Percentiles rank a stretch among this genome's conserved stretches.
These are phyloP conservation scores for Leucocoprinus sp. DNA, from an alignment of 768 basidiomycete genomes.

Conservation along the genomic window DNA sequence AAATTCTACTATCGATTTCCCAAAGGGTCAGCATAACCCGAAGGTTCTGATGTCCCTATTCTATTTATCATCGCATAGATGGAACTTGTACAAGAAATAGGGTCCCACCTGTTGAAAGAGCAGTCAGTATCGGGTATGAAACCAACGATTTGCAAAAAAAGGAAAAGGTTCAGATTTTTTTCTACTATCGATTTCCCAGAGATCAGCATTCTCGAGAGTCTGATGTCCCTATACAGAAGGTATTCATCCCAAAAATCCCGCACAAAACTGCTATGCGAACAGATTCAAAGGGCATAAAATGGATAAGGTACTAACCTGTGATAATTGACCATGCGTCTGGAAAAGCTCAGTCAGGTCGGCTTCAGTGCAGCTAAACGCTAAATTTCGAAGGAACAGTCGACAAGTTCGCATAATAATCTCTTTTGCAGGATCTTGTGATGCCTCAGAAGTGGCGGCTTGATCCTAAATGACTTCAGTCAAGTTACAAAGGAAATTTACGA, in stretches of 20 bases:
- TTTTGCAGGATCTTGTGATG: conserved; percentile 28
- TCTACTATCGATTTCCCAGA: conserved; percentile 53
- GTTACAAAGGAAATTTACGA: not conserved
- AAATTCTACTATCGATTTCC: conserved; percentile 65
- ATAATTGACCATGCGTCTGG: conserved; percentile 58
- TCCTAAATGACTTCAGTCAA: not conserved
- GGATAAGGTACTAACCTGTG: conserved; percentile 50
- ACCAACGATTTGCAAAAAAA: conserved; percentile 8
- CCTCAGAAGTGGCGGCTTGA: conserved; percentile 14
- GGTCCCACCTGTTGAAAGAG: conserved; percentile 20
- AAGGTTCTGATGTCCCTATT: conserved; percentile 63
- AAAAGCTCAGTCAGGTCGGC: conserved; percentile 62
- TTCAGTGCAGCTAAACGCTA: conserved; percentile 80
- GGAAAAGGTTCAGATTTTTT: conserved; percentile 31
- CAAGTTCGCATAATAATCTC: conserved; percentile 64
- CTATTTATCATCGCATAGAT: conserved; percentile 32
- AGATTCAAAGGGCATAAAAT: conserved; percentile 12
- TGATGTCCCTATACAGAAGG: conserved; percentile 48
- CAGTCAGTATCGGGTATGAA: conserved; percentile 13
- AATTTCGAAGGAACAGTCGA: conserved; percentile 88
- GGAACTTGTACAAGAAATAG: conserved; percentile 4
- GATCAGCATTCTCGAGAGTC: conserved; percentile 34
- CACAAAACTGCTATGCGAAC: not conserved
- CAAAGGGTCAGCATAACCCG: conserved; percentile 50
- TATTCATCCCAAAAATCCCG: conserved; percentile 36